Conservation (phyloP, 495 filamentous ascomycete species). For the Xylaria nigripes region DNA sequence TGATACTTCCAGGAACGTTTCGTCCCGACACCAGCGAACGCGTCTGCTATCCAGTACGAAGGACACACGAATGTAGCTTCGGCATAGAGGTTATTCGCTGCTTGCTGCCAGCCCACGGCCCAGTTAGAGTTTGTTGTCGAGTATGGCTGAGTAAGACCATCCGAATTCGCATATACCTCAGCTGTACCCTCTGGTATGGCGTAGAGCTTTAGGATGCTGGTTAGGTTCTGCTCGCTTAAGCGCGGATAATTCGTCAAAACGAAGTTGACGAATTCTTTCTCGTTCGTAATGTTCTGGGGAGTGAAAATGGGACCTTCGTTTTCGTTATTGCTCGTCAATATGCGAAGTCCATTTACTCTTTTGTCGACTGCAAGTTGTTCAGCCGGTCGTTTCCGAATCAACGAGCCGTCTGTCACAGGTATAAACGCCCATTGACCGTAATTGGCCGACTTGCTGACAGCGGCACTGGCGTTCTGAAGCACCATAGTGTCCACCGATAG, state of each 20-base stretch:
- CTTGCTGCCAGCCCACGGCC: slow-evolving; percentile 26
- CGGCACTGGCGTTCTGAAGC: slow-evolving; percentile 49
- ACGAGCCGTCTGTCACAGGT: slow-evolving; percentile 54
- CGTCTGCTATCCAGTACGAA: slow-evolving; percentile 53
- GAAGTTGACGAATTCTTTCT: slow-evolving; percentile 36
- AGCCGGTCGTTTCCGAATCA: slow-evolving; percentile 46
- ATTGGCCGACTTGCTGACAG: slow-evolving; percentile 37
- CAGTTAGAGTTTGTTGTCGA: slow-evolving; percentile 25
- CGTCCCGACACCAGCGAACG: slow-evolving; percentile 29
- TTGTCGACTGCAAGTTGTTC: slow-evolving; percentile 42
- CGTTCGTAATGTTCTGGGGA: slow-evolving; percentile 43
- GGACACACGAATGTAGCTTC: slow-evolving; percentile 55
- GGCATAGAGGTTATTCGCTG: slow-evolving; percentile 43
- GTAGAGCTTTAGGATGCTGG: slow-evolving; percentile 40
- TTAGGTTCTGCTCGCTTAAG: slow-evolving; percentile 40
- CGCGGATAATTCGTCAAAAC: slow-evolving; percentile 41
- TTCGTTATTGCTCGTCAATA: slow-evolving; percentile 17
- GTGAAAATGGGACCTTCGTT: slow-evolving; percentile 38
- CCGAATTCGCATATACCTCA: slow-evolving; percentile 16
- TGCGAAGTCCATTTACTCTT: slow-evolving; percentile 26
- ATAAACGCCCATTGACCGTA: slow-evolving; percentile 49
- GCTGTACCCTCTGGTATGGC: slow-evolving; percentile 21
- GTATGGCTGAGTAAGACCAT: slow-evolving; percentile 23
- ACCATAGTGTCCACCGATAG: slow-evolving; percentile 34
- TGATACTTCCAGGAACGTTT: slow-evolving; percentile 48